Evolutionary conservation across 495 filamentous ascomycete genomes (phyloP), one percentile per base, ranked within the genome.

Genomic region (Pseudotulostoma volvatum): DNA sequence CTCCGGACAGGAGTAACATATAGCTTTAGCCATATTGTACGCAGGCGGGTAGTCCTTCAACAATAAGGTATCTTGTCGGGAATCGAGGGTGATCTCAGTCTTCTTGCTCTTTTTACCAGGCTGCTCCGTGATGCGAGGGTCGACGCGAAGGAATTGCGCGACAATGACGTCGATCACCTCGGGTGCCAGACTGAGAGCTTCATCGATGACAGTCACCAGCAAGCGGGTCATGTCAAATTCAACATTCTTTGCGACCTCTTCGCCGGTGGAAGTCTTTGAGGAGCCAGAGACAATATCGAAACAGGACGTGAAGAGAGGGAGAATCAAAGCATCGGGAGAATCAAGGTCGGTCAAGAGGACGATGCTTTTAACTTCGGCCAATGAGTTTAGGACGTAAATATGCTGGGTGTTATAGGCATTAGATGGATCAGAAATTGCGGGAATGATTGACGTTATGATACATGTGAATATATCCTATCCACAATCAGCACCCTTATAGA

Each of bases 381-480:
- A 74, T 13, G 84, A 95, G 15, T 77, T 70, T 40, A 99, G 67
- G 41, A 93, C 81, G 46, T 88, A 85, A 47, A 84, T 75, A 55
- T 99, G 84, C 53, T 96, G 87, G 38, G 71, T 73, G 55, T 94
- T 93, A 61, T 94, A 96, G 11, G 86, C 74, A 50, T 90, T 79
- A 15, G 82, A 79, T 21, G 88, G 84, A 49, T 95, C 83, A 41
- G 81, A 76, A 15, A 99, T 71, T 18, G 83, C 76, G 31, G 84
- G 86, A 34, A 99, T 71, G 36, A 90, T 80, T 17, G 74, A 76
- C 20, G 70, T 77, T 39, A 93, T 71, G 55, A 93, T 81, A 41
- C 93, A 78, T 14, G 77, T 82, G 57, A 96, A 99, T 39, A 95
- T 83, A 58, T 95, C 85, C 88, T 94, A 53, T 30, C 18, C 9